Conservation (phyloP, 1,284 basidiomycete species). For the Irpex rosettiformis region DNA sequence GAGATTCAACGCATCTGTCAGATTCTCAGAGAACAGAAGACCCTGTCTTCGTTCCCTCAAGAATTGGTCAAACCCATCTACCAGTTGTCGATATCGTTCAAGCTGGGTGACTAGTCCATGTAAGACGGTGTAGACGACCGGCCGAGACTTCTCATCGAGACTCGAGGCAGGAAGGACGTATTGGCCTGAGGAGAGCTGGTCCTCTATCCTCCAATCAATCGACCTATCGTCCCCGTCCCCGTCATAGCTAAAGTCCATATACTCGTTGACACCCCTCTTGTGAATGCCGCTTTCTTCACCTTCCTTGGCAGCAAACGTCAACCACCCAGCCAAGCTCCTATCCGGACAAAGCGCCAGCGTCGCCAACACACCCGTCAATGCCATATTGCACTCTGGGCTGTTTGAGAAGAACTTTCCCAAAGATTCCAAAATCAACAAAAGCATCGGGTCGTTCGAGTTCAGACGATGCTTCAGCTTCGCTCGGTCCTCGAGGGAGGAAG, state of each 20-base stretch:
- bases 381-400: constrained; percentile 84
- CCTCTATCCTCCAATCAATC: constrained; percentile 69
- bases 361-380: constrained; percentile 79
- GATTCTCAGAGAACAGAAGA: constrained; percentile 87
- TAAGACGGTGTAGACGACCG: constrained; percentile 77
- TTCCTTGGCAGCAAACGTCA: constrained; percentile 61
- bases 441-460: constrained; percentile 75
- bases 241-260: constrained; percentile 35
- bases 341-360: constrained; percentile 81
- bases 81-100: constrained; percentile 69
- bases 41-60: constrained; percentile 86
- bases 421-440: constrained; percentile 68
- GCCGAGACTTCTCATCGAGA: constrained; percentile 67
- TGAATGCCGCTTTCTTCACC: constrained; percentile 3
- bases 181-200: constrained; percentile 53
- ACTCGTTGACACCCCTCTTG: background rate
- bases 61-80: constrained; percentile 82
- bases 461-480: constrained; percentile 64
- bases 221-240: constrained; percentile 77
- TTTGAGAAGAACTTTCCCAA: constrained; percentile 82
- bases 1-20: constrained; percentile 84
- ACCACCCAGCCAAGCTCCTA: constrained; percentile 85
- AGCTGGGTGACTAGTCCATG: constrained; percentile 77
- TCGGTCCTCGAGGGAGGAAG: constrained; percentile 33
- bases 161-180: constrained; percentile 60